Conservation (phyloP, 768 basidiomycete species). For the Boletus subparvulus region DNA sequence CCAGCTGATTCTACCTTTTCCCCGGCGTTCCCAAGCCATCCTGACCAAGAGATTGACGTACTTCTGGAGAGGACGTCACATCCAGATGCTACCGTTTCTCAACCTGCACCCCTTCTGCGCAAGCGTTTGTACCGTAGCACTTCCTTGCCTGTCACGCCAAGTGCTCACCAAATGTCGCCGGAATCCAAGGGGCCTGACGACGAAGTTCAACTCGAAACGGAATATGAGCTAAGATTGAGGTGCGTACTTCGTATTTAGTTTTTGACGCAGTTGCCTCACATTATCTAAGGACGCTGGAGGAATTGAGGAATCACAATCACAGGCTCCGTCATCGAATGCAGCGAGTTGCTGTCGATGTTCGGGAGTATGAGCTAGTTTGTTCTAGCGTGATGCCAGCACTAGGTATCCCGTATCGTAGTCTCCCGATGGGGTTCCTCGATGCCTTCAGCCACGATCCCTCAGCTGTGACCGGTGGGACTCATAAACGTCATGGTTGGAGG, state of each 20-base stretch:
- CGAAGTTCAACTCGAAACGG: constrained; percentile 43
- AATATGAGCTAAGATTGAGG: constrained; percentile 50
- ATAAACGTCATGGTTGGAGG: constrained; percentile 60
- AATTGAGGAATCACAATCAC: constrained; percentile 59
- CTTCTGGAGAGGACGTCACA: background rate
- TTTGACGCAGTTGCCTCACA: background rate
- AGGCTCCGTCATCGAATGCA: constrained; percentile 68
- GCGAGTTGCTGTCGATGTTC: constrained; percentile 57
- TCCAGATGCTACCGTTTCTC: background rate
- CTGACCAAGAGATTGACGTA: constrained; percentile 3
- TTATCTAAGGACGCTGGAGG: constrained; percentile 54
- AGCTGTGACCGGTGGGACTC: constrained; percentile 66
- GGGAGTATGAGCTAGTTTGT: constrained; percentile 66
- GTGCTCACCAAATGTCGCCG: constrained; percentile 30
- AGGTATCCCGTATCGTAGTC: constrained; percentile 44
- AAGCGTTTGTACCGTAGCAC: constrained; percentile 27
- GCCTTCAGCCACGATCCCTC: constrained; percentile 77
- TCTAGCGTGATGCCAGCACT: constrained; percentile 48
- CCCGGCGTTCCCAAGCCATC: background rate
- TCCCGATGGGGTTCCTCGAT: constrained; percentile 69
- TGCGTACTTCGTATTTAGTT: constrained; percentile 6
- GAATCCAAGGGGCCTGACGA: constrained; percentile 46
- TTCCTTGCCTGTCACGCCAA: constrained; percentile 36
- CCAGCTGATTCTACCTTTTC: constrained; percentile 2
- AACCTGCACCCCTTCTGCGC: background rate